Evolutionary conservation across 2,329 filamentous ascomycete genomes (phyloP).

Genomic region (Exophiala lecanii-corni): DNA sequence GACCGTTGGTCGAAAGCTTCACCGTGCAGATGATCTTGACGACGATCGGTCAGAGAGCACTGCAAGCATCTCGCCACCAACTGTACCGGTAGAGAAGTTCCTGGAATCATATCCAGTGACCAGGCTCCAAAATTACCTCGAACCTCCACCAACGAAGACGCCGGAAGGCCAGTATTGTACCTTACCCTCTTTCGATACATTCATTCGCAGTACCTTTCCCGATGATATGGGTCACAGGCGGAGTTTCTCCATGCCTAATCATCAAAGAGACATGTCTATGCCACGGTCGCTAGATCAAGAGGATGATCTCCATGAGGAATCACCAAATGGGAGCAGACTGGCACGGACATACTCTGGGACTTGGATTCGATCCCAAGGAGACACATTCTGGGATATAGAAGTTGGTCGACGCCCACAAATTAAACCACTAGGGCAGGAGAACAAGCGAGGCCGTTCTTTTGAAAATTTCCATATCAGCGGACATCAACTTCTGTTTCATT

Average conservation of each 20-base stretch:
- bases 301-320: background rate
- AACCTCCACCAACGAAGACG: background rate
- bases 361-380: slow-evolving; percentile 6
- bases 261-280: too few species aligned
- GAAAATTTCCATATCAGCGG: too few species aligned
- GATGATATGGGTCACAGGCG: slow-evolving; percentile 5
- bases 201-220: slow-evolving; percentile 15
- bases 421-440: too few species aligned
- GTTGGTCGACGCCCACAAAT: too few species aligned
- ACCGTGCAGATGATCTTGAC: slow-evolving; percentile 13
- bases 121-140: background rate
- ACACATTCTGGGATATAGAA: too few species aligned
- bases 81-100: background rate
- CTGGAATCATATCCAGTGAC: background rate
- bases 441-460: too few species aligned
- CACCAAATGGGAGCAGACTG: slow-evolving; percentile 6
- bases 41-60: slow-evolving; percentile 14
- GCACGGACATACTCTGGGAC: slow-evolving; percentile 14
- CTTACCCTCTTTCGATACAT: slow-evolving; percentile 18
- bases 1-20: slow-evolving; percentile 49
- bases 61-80: slow-evolving; percentile 6
- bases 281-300: too few species aligned
- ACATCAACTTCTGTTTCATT: too few species aligned
- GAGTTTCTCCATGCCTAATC: slow-evolving; percentile 12
- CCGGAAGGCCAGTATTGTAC: slow-evolving; percentile 1